phyloP scores from a whole-genome alignment of 306 rosid species.

The Echinosophora koreensis region DNA sequence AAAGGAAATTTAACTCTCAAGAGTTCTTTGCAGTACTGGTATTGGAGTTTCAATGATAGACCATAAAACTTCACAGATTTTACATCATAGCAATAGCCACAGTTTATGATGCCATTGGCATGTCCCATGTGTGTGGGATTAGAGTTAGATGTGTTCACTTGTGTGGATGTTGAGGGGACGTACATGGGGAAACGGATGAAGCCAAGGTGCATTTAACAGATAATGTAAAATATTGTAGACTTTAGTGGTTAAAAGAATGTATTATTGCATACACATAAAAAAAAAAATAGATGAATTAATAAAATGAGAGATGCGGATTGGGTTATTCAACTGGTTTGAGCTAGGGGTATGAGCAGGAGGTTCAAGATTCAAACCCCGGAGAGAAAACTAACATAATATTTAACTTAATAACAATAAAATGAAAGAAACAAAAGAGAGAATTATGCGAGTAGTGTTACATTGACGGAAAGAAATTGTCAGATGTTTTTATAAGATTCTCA shows the following conservation, averaged over 20 bases:
- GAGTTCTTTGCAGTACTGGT: not conserved
- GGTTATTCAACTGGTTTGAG: too few species aligned
- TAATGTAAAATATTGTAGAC: not conserved
- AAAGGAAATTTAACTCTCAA: conserved; percentile 40
- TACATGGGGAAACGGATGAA: conserved; percentile 34
- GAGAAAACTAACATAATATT: too few species aligned
- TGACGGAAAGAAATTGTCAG: too few species aligned
- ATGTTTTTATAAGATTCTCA: too few species aligned
- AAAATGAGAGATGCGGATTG: too few species aligned
- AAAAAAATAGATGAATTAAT: too few species aligned
- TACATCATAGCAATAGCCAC: not conserved
- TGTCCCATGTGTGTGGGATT: conserved; percentile 31
- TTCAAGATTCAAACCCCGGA: too few species aligned
- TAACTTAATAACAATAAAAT: too few species aligned
- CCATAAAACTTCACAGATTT: not conserved
- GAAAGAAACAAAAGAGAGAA: too few species aligned
- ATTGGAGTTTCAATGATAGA: not conserved
- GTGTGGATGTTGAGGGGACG: conserved; percentile 42
- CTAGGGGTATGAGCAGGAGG: too few species aligned
- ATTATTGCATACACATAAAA: too few species aligned
- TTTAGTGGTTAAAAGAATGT: not conserved
- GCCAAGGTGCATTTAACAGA: not conserved
- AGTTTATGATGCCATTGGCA: not conserved
- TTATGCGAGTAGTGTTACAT: too few species aligned
- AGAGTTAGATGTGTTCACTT: conserved; percentile 12